Conservation (phyloP, 495 filamentous ascomycete species). For the Neurospora africana region DNA sequence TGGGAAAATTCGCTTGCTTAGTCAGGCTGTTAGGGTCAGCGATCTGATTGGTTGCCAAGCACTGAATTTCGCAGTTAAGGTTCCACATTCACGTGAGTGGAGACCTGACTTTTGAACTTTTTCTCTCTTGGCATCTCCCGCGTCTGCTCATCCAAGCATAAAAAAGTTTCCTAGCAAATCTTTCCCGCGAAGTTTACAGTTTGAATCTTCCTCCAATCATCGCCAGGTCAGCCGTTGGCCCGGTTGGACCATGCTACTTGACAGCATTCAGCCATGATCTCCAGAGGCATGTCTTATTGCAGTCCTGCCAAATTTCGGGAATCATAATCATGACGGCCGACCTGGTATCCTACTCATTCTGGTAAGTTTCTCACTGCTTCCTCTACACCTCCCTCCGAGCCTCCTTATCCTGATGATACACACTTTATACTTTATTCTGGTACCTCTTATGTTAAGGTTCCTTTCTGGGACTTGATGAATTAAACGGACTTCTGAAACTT, state of each 20-base stretch:
- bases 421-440: constrained; percentile 42
- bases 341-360: neutral
- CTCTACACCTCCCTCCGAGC: neutral
- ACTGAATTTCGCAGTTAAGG: neutral
- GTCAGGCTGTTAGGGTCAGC: constrained; percentile 8
- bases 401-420: constrained; percentile 38
- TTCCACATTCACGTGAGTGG: neutral
- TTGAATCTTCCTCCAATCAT: neutral
- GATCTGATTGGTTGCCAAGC: constrained; percentile 7
- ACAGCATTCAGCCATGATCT: neutral
- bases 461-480: constrained; percentile 39
- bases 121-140: neutral
- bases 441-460: constrained; percentile 54
- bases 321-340: neutral
- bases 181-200: neutral
- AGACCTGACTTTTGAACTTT: constrained; percentile 4
- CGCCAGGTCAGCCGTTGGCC: neutral
- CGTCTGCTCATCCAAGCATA: neutral
- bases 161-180: neutral
- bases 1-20: constrained; percentile 8
- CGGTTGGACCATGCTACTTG: neutral
- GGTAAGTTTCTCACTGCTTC: constrained; percentile 5
- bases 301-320: neutral
- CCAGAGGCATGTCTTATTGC: neutral
- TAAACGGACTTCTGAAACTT: constrained; percentile 47